Evolutionary conservation across 2,329 filamentous ascomycete genomes (phyloP).

Genomic region (Aspergillus sp.): DNA sequence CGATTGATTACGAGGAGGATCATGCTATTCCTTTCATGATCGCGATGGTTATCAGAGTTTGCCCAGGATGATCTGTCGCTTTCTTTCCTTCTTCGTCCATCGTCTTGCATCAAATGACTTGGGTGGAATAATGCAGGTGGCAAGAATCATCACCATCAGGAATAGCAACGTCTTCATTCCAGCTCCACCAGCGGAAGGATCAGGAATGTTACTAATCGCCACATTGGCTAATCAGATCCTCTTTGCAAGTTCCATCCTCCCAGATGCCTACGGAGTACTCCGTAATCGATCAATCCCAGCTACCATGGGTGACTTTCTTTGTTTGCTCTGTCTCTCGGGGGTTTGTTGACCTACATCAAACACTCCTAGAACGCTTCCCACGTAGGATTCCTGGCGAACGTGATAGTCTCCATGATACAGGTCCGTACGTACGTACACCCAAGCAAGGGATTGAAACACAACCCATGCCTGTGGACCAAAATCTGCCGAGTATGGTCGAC

Average conservation of each 20-base stretch:
- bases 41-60: no score
- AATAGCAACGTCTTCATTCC: background rate
- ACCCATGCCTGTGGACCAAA: background rate
- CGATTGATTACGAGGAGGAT: no score
- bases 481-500: no score
- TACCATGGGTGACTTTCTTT: background rate
- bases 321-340: background rate
- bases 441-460: conserved; percentile 22
- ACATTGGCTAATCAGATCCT: background rate
- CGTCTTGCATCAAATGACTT: background rate
- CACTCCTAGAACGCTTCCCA: no score
- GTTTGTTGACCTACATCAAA: no score
- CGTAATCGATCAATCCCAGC: no score
- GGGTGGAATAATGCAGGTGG: background rate
- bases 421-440: conserved; percentile 7
- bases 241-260: background rate
- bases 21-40: no score
- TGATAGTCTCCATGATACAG: no score
- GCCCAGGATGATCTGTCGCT: no score
- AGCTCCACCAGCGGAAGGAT: background rate
- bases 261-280: no score
- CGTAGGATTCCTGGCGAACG: no score
- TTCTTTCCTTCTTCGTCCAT: no score
- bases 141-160: background rate
- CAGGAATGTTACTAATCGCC: background rate